Evolutionary conservation across 139 green algal species (phyloP).

Genomic region (Choricystis sp.): DNA sequence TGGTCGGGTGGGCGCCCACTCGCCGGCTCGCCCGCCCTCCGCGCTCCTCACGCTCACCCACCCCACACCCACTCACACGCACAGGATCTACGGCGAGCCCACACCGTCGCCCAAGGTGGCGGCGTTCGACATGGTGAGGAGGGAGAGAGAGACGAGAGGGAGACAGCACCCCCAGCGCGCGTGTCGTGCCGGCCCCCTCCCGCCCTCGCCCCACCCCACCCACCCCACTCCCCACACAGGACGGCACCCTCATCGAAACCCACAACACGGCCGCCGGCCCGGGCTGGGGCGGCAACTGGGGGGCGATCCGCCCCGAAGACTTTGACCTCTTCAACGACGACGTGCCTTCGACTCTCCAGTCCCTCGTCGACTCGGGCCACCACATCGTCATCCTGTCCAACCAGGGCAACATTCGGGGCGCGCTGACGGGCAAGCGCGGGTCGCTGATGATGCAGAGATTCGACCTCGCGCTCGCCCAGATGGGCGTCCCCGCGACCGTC

Average conservation of each 20-base stretch:
- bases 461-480: neutral
- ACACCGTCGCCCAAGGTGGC: neutral
- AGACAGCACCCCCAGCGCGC: neutral
- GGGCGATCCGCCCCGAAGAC: neutral
- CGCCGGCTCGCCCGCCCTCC: too few species aligned
- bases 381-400: neutral
- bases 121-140: neutral
- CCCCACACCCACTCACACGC: neutral
- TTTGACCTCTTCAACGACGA: neutral
- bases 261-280: too few species aligned
- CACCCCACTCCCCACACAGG: neutral
- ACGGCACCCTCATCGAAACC: neutral
- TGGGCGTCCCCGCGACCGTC: neutral
- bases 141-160: neutral
- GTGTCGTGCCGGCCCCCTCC: neutral
- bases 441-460: neutral
- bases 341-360: neutral
- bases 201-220: neutral
- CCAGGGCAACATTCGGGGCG: neutral
- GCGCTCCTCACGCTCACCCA: neutral
- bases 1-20: too few species aligned
- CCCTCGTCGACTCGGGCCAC: neutral
- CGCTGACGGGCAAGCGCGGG: too few species aligned
- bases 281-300: neutral
- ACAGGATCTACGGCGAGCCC: neutral